Percentiles rank a stretch among this genome's conserved stretches.
phyloP scores from a whole-genome alignment of 2,329 filamentous ascomycete genomes.

The Malbranchea zuffiana region DNA sequence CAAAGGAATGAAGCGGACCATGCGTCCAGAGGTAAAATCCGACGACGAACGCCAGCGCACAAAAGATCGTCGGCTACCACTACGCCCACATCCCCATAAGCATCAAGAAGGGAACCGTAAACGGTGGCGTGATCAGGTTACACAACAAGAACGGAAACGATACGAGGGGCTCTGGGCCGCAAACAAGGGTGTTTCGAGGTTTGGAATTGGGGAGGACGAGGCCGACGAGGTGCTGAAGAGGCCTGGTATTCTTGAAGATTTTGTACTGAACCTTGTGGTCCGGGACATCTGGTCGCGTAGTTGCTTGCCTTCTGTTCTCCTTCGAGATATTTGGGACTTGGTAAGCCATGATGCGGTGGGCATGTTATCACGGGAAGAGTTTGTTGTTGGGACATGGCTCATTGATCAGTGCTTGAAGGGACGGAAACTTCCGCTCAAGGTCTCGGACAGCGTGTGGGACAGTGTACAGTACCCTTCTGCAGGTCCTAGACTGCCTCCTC shows the following conservation, averaged over 20 bases:
- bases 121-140: conserved; percentile 35
- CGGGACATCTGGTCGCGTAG: conserved; percentile 41
- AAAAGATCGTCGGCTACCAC: conserved; percentile 23
- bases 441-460: conserved; percentile 39
- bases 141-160: conserved; percentile 36
- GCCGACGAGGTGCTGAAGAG: conserved; percentile 6
- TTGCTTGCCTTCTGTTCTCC: conserved; percentile 27
- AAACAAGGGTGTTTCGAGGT: conserved; percentile 31
- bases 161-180: conserved; percentile 44
- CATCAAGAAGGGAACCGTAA: conserved; percentile 40
- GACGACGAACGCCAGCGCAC: conserved; percentile 23
- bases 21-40: conserved; percentile 30
- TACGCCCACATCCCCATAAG: conserved; percentile 38
- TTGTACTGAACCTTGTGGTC: conserved; percentile 38
- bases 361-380: conserved; percentile 35
- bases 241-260: conserved; percentile 25
- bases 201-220: conserved; percentile 11
- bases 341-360: conserved; percentile 31
- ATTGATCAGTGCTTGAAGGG: conserved; percentile 40
- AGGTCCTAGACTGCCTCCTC: too few species aligned
- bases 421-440: conserved; percentile 35
- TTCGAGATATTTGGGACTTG: conserved; percentile 39
- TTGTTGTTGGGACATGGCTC: conserved; percentile 42
- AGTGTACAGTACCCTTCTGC: conserved; percentile 34
- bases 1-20: conserved; percentile 33